Evolutionary conservation across 257 asterid genomes (phyloP), one percentile per base, ranked within the genome.

Genomic region (Solanum rostratum): DNA sequence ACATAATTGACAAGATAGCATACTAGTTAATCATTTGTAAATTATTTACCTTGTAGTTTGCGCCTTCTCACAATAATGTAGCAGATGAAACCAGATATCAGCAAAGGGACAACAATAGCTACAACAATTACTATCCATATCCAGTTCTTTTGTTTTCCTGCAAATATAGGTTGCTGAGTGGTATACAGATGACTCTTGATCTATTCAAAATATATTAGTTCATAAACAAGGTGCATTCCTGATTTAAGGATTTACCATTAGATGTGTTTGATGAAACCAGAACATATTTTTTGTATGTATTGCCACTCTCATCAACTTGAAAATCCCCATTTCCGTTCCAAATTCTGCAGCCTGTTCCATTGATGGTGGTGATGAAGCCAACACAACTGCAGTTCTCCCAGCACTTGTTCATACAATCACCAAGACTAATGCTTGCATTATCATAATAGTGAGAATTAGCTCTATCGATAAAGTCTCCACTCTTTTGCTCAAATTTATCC

Each of bases 101-200:
- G 16, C 16, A 53, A 1, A 3, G 49, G 20, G 49, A 81, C 7
- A 12, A 84, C 62, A 78, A 70, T 33, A 68, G 84, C 78, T 59
- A 80, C 22, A n/a, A 68, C 37, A 68, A 68, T 39, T 11, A 81
- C 49, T 70, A 60, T 54, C 89, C 87, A 84, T 13, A 69, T 87
- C 87, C 87, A 87, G 3, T 49, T 45, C 9, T 39, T 69, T 19
- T 19, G 55, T 59, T 65, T 13, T 10, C 70, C 89, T 87, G 86
- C 81, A 50, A n/a, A 78, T 46, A 30, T 5, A 63, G 83, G 55
- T n/a, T 71, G 49, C 3, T 68, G 76, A 68, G 22, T 33, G 46
- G 19, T 10, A 68, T 68, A 68, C 50, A 37, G 50, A 6, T 68
- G 50, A 37, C 78, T 10, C 50, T 37, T 37, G 15, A 68, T 45